phyloP scores from a whole-genome alignment of 495 filamentous ascomycete genomes.

The Penicillium soppii region DNA sequence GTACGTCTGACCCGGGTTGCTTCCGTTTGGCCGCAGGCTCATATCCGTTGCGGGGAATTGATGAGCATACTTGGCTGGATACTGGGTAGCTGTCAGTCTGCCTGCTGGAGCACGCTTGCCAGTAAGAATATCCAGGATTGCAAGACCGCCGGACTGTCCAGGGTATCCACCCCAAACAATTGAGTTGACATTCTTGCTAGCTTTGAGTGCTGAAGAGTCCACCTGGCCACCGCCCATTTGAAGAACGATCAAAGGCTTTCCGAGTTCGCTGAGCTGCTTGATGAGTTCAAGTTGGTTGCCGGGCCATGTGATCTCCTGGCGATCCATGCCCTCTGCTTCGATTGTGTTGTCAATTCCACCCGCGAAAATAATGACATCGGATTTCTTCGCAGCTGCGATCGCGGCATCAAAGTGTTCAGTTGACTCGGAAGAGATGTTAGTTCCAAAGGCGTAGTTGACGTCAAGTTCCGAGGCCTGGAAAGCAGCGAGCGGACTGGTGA shows the following conservation, averaged over 20 bases:
- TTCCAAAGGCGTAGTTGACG: conserved; percentile 50
- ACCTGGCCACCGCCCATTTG: conserved; percentile 62
- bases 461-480: conserved; percentile 37
- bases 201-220: conserved; percentile 52
- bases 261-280: conserved; percentile 42
- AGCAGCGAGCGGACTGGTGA: conserved; percentile 53
- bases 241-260: conserved; percentile 56
- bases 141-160: conserved; percentile 57
- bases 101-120: conserved; percentile 57
- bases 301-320: conserved; percentile 57
- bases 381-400: conserved; percentile 44
- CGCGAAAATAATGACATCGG: conserved; percentile 57
- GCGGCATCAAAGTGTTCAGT: conserved; percentile 42
- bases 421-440: conserved; percentile 39
- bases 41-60: conserved; percentile 58
- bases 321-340: conserved; percentile 56
- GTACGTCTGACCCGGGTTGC: conserved; percentile 56
- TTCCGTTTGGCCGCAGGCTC: conserved; percentile 47
- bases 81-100: conserved; percentile 56
- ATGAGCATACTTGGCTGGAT: conserved; percentile 53
- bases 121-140: conserved; percentile 54
- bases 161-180: conserved; percentile 61
- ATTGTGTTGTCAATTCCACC: conserved; percentile 58
- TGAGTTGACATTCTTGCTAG: conserved; percentile 49
- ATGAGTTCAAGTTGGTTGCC: conserved; percentile 57